A percentile compares a stretch with the other conserved stretches of the same genome.
These are phyloP conservation scores for Spiromyces aspiralis DNA, from an alignment of 371 early-diverging fungal species.

Conservation along the genomic window DNA sequence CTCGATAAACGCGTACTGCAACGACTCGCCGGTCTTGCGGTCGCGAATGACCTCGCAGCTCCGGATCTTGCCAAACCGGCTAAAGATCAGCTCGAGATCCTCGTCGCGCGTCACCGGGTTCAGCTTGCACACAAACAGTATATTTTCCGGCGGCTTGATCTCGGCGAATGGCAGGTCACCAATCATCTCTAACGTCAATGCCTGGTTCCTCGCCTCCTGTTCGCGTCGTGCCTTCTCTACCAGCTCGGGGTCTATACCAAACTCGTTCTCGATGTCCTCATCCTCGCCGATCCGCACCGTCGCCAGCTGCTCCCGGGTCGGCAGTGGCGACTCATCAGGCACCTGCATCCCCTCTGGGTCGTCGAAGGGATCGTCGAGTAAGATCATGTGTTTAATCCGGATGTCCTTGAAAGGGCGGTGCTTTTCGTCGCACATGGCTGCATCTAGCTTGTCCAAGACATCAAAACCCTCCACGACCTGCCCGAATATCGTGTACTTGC, in stretches of 20 bases:
- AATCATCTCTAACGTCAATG: constrained; percentile 92
- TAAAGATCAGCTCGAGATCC: constrained; percentile 85
- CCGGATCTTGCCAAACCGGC: constrained; percentile 73
- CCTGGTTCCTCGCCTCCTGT: constrained; percentile 74
- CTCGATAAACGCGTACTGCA: constrained; percentile 92
- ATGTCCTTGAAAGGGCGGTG: constrained; percentile 75
- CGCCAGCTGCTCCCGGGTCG: constrained; percentile 60
- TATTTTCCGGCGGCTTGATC: constrained; percentile 91
- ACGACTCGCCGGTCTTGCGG: constrained; percentile 61
- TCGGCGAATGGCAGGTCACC: constrained; percentile 96
- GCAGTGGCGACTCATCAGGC: constrained; percentile 65
- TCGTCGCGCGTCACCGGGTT: constrained; percentile 86
- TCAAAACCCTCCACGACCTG: constrained; percentile 90
- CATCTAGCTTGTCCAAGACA: constrained; percentile 65
- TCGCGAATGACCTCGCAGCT: constrained; percentile 91
- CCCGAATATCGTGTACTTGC: constrained; percentile 96
- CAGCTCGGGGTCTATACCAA: constrained; percentile 44
- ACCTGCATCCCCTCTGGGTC: constrained; percentile 59
- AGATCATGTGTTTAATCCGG: constrained; percentile 80
- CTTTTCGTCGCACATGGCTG: constrained; percentile 47
- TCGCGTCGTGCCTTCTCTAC: constrained; percentile 32
- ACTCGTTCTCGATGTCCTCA: constrained; percentile 44
- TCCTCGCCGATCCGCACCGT: constrained; percentile 66
- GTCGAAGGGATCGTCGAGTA: constrained; percentile 87
- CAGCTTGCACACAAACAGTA: constrained; percentile 90